Evolutionary conservation across 345 rosid genomes (phyloP), one percentile per base, ranked within the genome.

Genomic region (Gossypium anomalum): DNA sequence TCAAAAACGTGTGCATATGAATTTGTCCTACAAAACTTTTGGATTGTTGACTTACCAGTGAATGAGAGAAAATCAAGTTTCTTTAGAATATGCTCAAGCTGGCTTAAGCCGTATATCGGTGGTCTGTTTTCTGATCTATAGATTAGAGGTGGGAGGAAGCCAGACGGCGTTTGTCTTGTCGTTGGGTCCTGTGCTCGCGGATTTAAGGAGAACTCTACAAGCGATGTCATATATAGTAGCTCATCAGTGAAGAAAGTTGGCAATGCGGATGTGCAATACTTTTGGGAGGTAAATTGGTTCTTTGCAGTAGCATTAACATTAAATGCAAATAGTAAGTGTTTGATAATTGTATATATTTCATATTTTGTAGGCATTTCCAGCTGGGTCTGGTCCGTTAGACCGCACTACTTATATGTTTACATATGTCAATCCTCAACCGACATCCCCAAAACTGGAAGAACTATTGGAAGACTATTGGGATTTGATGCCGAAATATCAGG

Each of bases 341-440:
- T 48, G 53, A 47, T 20, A 58, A 56, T 49, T 23, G 66, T 64
- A 53, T 79, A 25, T 48, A 75, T 73, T 76, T 25, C 67, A 71
- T 52, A 55, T 70, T 74, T 76, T 45, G 57, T 85, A 94, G 98
- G 97, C 98, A 79, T 94, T 92, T 87, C 97, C 98, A 3, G 89
- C 97, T 72, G 98, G 98, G 19, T 92, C 98, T 62, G 97, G 95
- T 60, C 92, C 93, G 29, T 48, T 77, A 44, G 97, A 94, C 83
- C 97, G 97, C 34, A 94, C 98, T n/a, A 88, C 95, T 17, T 94
- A 94, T 78, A 94, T 94, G 98, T 92, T 94, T 85, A 88, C 98
- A 49, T 94, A 94, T 75, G 86, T 93, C 69, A 84, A 83, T 82
- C 97, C 98, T 61, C 92, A 88, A 84, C 85, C 93, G 10, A 78